Base-by-base conservation (phyloP, 2,329 filamentous ascomycete species). In the Penicillium paneum region DNA sequence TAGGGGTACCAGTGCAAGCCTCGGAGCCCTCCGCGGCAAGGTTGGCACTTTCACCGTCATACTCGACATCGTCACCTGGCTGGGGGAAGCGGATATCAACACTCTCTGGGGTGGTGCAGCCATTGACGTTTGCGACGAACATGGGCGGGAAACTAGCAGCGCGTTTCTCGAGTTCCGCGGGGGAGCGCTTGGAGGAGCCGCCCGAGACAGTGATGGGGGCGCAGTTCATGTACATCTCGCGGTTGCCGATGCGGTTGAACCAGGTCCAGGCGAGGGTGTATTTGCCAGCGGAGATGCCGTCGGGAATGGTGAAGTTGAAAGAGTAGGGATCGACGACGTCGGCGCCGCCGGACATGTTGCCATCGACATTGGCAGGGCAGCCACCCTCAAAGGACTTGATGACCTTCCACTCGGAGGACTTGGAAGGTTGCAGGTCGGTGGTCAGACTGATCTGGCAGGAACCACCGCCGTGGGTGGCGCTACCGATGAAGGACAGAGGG, bases 201-300 rank as follows among this genome's bases (percentile, higher is more conserved):
- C 73, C 76, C 0, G 83, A 83, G 24, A 97, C 79, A 0, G 79
- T 81, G 44, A 96, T 73, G 0, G 90, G 84, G 0, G 88, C 90
- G 64, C 93, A 99, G 81, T 96, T 95, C 91, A 96, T 96, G 81
- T 97, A 97, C 81, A 96, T 91, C 71, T 97, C 94, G 1, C 92
- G 87, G 77, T 96, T 96, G 3, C 94, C 94, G 10, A 96, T 68
- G 56, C 88, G 88, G 74, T 97, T 97, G 74, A 96, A 85, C 94
- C 94, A 97, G 0, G 91, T 91, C 91, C 92, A 97, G 0, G 90
- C 90, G 5, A 97, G 79, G 0, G 86, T 89, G 26, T 89, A 92
- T 38, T 91, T 82, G 4, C 93, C 94, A 1, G 86, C 77, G 8
- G 86, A 83, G 43, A 97, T 81, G 21, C 86, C 83, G 0, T 80